phyloP scores from a whole-genome alignment of 2,329 filamentous ascomycete genomes.

The Curvularia sp. region DNA sequence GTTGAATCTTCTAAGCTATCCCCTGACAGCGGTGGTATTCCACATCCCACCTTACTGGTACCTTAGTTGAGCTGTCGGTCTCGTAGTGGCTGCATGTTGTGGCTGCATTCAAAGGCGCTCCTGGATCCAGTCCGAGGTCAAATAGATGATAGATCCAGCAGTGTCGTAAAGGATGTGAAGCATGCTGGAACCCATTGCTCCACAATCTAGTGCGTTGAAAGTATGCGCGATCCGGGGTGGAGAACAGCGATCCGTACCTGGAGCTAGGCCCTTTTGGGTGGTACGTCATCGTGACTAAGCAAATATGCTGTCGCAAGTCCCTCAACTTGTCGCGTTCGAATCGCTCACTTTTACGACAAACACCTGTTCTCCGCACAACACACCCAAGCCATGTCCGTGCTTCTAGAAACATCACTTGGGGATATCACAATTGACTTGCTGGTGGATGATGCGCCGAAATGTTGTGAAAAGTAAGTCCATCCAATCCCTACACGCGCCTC shows the following conservation, averaged over 20 bases:
- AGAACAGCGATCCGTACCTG: constrained; percentile 16
- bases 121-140: neutral
- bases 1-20: constrained; percentile 4
- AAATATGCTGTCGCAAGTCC: constrained; percentile 5
- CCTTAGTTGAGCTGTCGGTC: constrained; percentile 7
- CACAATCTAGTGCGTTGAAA: constrained; percentile 12
- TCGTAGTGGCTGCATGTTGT: constrained; percentile 1
- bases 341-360: constrained; percentile 31
- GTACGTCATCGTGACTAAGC: constrained; percentile 33
- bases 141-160: neutral
- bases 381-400: constrained; percentile 75
- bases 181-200: constrained; percentile 17
- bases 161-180: constrained; percentile 1
- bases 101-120: neutral
- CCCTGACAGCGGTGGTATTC: constrained; percentile 1
- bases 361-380: constrained; percentile 24
- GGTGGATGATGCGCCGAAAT: constrained; percentile 85
- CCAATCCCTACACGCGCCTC: constrained; percentile 25
- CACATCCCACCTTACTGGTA: constrained; percentile 2
- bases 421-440: constrained; percentile 95
- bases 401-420: constrained; percentile 89
- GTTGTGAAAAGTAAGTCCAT: constrained; percentile 86
- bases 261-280: constrained; percentile 10
- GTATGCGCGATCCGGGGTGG: constrained; percentile 17
- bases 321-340: constrained; percentile 11